Evolutionary conservation across 108 stramenopile species (phyloP).

Genomic region (Nannochloropsis salina): DNA sequence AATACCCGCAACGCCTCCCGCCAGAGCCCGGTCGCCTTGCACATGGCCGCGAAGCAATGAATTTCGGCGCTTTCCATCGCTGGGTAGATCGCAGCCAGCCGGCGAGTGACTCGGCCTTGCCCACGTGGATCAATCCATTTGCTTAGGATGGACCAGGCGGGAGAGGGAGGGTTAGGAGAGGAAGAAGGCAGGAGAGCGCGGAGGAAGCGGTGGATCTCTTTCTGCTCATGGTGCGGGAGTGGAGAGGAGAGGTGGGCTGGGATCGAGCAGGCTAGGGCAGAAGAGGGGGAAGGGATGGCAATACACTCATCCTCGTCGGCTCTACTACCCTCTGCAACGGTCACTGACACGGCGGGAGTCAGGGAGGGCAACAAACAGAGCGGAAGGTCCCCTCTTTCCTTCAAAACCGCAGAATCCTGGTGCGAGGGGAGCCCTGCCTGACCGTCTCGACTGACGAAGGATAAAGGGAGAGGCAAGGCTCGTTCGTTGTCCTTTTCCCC

Average conservation of each 20-base stretch:
- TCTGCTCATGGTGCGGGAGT: not conserved
- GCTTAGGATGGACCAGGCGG: not conserved
- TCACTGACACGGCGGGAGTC: not conserved
- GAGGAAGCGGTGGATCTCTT: not conserved
- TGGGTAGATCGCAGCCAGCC: not conserved
- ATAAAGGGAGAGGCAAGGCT: not conserved
- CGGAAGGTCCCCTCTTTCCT: too few relatives aligned
- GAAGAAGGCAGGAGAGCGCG: not conserved
- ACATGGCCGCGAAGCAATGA: not conserved
- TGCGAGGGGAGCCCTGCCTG: not conserved
- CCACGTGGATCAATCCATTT: not conserved
- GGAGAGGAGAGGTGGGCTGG: not conserved
- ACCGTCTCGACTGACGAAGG: not conserved
- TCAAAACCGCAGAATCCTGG: not conserved
- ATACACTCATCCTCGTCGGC: not conserved
- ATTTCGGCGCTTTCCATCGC: not conserved
- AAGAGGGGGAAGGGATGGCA: not conserved
- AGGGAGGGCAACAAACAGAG: not conserved
- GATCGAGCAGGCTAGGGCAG: not conserved
- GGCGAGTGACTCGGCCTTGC: not conserved
- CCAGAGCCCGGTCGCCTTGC: not conserved
- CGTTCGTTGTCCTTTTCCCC: slow-evolving; percentile 17
- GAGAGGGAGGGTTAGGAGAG: not conserved
- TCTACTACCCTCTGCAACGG: not conserved
- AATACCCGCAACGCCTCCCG: not conserved